A percentile compares a stretch with the other conserved stretches of the same genome.
Conservation (phyloP, 2,329 filamentous ascomycete species). For the Leptosphaerulina australis region DNA sequence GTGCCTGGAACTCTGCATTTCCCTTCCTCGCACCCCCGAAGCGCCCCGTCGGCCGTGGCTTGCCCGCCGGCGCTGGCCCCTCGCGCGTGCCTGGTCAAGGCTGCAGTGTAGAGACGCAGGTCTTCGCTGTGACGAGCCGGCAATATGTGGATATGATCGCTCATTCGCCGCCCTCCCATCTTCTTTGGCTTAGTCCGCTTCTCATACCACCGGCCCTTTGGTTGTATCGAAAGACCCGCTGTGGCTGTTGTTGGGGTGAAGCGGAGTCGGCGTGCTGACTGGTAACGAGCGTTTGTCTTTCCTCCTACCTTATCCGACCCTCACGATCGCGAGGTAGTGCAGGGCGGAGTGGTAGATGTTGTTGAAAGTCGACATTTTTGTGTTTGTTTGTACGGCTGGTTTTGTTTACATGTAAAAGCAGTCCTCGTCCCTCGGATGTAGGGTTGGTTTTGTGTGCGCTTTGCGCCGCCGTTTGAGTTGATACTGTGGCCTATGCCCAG, state of each 20-base stretch:
- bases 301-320: constrained; percentile 33
- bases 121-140: constrained; percentile 47
- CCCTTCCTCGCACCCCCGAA: constrained; percentile 29
- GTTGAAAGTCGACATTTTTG: constrained; percentile 48
- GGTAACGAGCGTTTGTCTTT: constrained; percentile 51
- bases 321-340: constrained; percentile 6
- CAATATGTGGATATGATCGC: constrained; percentile 53
- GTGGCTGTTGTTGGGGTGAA: constrained; percentile 45
- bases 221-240: constrained; percentile 47
- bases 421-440: constrained; percentile 50
- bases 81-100: constrained; percentile 30
- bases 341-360: constrained; percentile 18
- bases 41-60: constrained; percentile 44
- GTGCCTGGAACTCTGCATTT: constrained; percentile 35
- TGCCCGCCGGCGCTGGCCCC: constrained; percentile 46
- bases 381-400: constrained; percentile 42
- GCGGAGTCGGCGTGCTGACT: constrained; percentile 44
- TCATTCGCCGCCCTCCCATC: constrained; percentile 44
- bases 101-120: constrained; percentile 31
- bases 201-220: constrained; percentile 41
- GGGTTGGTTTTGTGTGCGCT: constrained; percentile 47
- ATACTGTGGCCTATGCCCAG: constrained; percentile 44
- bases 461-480: constrained; percentile 42
- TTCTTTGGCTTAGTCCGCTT: constrained; percentile 24
- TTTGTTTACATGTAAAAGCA: constrained; percentile 31